These are phyloP conservation scores for Plasmodium malariae DNA, from an alignment of 169 alveolate genomes.

Conservation along the genomic window DNA sequence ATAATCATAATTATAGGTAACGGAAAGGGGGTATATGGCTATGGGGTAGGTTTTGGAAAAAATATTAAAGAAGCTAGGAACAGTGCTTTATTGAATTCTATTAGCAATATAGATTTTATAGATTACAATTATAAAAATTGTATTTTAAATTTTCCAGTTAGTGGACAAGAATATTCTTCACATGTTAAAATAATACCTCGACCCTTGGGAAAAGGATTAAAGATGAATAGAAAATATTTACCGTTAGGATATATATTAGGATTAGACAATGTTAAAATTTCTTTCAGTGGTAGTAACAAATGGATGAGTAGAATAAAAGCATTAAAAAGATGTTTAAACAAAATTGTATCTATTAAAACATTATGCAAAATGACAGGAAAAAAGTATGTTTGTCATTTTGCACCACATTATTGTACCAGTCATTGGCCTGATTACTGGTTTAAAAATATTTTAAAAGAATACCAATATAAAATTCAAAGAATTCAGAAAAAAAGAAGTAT, in stretches of 20 bases:
- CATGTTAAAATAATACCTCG: conserved; percentile 80
- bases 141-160: conserved; percentile 83
- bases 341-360: conserved; percentile 83
- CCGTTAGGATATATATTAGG: conserved; percentile 85
- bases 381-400: conserved; percentile 80
- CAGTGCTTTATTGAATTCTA: conserved; percentile 81
- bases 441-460: conserved; percentile 84
- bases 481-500: conserved; percentile 78
- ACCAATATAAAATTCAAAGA: conserved; percentile 76
- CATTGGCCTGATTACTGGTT: conserved; percentile 90
- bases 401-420: conserved; percentile 85
- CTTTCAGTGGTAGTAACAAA: conserved; percentile 82
- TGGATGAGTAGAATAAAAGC: conserved; percentile 86
- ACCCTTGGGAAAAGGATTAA: conserved; percentile 81
- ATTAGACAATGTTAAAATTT: conserved; percentile 82
- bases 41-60: conserved; percentile 87
- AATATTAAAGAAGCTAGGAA: conserved; percentile 83
- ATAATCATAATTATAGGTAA: conserved; percentile 84
- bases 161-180: conserved; percentile 84
- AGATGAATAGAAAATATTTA: conserved; percentile 79
- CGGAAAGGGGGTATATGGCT: conserved; percentile 86
- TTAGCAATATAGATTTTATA: conserved; percentile 83
- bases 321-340: conserved; percentile 82
- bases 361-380: conserved; percentile 84
- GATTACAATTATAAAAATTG: conserved; percentile 85